Evolutionary conservation across 1,139 yeast species (phyloP), one percentile per base, ranked within the genome.

Genomic region (Pichia sp.): DNA sequence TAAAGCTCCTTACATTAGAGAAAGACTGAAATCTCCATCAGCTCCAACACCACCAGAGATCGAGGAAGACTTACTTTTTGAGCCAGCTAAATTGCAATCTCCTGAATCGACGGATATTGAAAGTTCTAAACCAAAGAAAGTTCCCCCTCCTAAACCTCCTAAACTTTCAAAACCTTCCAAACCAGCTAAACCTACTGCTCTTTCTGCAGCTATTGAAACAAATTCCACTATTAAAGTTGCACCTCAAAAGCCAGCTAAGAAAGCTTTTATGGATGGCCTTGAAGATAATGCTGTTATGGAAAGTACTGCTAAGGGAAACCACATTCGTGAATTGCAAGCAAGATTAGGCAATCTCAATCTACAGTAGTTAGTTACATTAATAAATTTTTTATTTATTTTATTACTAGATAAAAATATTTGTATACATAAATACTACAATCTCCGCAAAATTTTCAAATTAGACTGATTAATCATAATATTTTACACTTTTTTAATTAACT

Each of bases 191-290:
- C 26, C 26, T 7, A 5, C 25, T 36, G 9, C 5, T 10, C 3
- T 29, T 36, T 7, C 30, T n/a, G n/a, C n/a, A n/a, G 4, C 29
- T n/a, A n/a, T n/a, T 4, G 18, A 18, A 18, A 18, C 18, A 18
- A 18, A 18, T 18, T 35, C 27, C 4, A 36, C 10, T 36, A n/a
- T 7, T 26, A 58, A 53, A 42, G 47, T 44, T 1, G 63, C 69
- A n/a, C 67, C 69, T 2, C 66, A 66, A 37, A 61, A 60, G 38
- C 66, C 66, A 1, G 51, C 58, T 3, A 73, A 68, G 55, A 34
- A 34, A 25, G 5, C 10, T 5, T 11, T 30, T 7, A 18, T 3
- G 6, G 28, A 4, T 10, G 28, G 29, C 8, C 5, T 5, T 7
- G 42, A 25, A 26, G 28, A 32, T n/a, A 4, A 25, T 9, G 27